Percentiles rank a stretch among this genome's conserved stretches.
Conservation (phyloP, 2,329 filamentous ascomycete genomes). For the Aspergillus pseudoglaucus region DNA sequence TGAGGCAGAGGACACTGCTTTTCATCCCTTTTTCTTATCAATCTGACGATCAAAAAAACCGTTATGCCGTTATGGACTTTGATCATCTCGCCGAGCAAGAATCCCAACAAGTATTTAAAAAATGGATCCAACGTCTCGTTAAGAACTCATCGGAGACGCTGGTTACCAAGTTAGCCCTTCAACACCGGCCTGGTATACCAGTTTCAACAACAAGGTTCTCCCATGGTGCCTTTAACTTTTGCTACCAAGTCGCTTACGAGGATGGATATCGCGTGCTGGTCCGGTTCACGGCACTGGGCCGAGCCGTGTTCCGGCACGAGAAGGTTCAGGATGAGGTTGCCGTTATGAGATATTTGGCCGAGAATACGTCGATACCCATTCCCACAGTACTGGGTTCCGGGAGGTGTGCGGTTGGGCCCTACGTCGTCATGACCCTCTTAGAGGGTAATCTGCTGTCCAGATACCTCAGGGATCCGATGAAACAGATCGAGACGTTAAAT, state of each 20-base stretch:
- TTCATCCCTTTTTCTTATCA: neutral
- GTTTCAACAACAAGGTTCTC: slow-evolving; percentile 13
- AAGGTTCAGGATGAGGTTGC: slow-evolving; percentile 15
- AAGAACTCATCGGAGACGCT: slow-evolving; percentile 16
- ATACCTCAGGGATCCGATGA: slow-evolving; percentile 16
- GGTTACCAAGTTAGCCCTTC: slow-evolving; percentile 17
- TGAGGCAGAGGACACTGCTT: neutral
- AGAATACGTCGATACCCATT: slow-evolving; percentile 5
- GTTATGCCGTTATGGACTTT: slow-evolving; percentile 15
- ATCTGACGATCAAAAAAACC: neutral
- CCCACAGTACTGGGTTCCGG: slow-evolving; percentile 15
- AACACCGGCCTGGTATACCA: slow-evolving; percentile 13
- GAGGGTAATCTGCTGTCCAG: slow-evolving; percentile 17
- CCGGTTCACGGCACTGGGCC: slow-evolving; percentile 15
- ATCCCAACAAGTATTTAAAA: slow-evolving; percentile 15
- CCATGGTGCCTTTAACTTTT: slow-evolving; percentile 27
- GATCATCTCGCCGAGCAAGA: slow-evolving; percentile 17
- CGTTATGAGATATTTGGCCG: slow-evolving; percentile 5
- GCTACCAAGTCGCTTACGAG: slow-evolving; percentile 23
- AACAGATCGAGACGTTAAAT: slow-evolving; percentile 9
- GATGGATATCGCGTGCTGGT: slow-evolving; percentile 19
- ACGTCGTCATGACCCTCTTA: slow-evolving; percentile 21
- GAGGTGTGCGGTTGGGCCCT: slow-evolving; percentile 15
- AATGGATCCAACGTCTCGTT: slow-evolving; percentile 18
- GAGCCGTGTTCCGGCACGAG: slow-evolving; percentile 18